Evolutionary conservation across 192 early-diverging fungal species (phyloP).

Genomic region (Backusella circina): DNA sequence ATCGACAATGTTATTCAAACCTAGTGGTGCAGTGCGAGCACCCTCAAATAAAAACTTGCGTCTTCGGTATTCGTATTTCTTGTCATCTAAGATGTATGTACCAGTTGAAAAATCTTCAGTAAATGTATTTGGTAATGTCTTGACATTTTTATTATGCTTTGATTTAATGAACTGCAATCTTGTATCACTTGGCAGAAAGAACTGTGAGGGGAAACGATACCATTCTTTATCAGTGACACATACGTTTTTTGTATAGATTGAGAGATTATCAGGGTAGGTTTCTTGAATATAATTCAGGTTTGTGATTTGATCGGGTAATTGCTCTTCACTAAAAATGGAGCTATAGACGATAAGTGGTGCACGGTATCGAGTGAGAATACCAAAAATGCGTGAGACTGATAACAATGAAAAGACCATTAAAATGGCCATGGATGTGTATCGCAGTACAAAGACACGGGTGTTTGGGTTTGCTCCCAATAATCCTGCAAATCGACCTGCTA

Average conservation of each 20-base stretch:
- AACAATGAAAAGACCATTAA: slow-evolving; percentile 45
- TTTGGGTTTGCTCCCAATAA: slow-evolving; percentile 28
- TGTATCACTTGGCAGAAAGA: slow-evolving; percentile 74
- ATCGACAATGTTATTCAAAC: slow-evolving; percentile 57
- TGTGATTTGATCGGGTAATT: slow-evolving; percentile 11
- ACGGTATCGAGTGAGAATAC: slow-evolving; percentile 67
- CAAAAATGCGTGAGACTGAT: slow-evolving; percentile 65
- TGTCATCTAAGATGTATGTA: neutral
- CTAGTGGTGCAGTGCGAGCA: slow-evolving; percentile 40
- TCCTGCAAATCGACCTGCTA: slow-evolving; percentile 32
- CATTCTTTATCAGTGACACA: slow-evolving; percentile 89
- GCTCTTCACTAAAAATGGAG: slow-evolving; percentile 19
- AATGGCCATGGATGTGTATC: slow-evolving; percentile 36
- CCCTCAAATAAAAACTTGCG: slow-evolving; percentile 20
- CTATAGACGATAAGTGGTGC: slow-evolving; percentile 69
- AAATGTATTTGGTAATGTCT: slow-evolving; percentile 83
- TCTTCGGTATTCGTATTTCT: neutral
- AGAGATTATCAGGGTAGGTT: slow-evolving; percentile 3
- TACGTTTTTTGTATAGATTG: slow-evolving; percentile 35
- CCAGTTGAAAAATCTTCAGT: slow-evolving; percentile 31
- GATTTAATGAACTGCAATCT: slow-evolving; percentile 66
- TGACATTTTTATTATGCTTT: slow-evolving; percentile 48
- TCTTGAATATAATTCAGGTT: slow-evolving; percentile 24
- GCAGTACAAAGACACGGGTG: slow-evolving; percentile 8
- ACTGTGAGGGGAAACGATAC: slow-evolving; percentile 91